phyloP scores from a whole-genome alignment of 495 filamentous ascomycete species.

The Hamigera avellanea region DNA sequence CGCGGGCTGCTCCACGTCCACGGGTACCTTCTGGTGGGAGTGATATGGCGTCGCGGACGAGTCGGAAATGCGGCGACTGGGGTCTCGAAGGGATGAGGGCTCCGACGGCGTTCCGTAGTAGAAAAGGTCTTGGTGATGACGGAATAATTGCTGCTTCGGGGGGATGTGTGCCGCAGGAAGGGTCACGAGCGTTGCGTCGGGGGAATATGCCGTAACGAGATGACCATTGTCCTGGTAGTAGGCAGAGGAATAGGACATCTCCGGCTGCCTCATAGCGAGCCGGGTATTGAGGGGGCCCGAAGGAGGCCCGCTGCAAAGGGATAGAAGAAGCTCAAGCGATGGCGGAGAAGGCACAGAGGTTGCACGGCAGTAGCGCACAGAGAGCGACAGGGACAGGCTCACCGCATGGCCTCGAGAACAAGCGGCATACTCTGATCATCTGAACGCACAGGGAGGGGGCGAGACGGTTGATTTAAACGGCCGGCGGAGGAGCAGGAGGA shows the following conservation, averaged over 20 bases:
- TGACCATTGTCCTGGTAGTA: constrained; percentile 23
- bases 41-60: constrained; percentile 4
- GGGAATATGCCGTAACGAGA: constrained; percentile 13
- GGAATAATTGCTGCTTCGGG: constrained; percentile 8
- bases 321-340: not conserved
- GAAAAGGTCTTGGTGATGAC: not conserved
- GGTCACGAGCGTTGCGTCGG: constrained; percentile 10
- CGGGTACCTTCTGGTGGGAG: constrained; percentile 3
- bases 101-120: not conserved
- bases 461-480: constrained; percentile 1
- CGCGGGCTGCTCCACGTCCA: constrained; percentile 8
- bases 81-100: not conserved
- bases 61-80: constrained; percentile 8
- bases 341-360: not conserved
- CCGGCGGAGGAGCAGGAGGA: constrained; percentile 6
- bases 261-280: constrained; percentile 25
- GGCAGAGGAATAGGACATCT: constrained; percentile 32
- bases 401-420: constrained; percentile 26
- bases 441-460: constrained; percentile 1
- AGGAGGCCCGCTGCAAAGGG: constrained; percentile 10
- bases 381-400: constrained; percentile 11
- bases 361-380: not conserved
- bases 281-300: constrained; percentile 6
- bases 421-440: constrained; percentile 11
- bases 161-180: constrained; percentile 13